Evolutionary conservation across 805 yeast genomes (phyloP), one percentile per base, ranked within the genome.

Genomic region (Wickerhamiella shivajii): DNA sequence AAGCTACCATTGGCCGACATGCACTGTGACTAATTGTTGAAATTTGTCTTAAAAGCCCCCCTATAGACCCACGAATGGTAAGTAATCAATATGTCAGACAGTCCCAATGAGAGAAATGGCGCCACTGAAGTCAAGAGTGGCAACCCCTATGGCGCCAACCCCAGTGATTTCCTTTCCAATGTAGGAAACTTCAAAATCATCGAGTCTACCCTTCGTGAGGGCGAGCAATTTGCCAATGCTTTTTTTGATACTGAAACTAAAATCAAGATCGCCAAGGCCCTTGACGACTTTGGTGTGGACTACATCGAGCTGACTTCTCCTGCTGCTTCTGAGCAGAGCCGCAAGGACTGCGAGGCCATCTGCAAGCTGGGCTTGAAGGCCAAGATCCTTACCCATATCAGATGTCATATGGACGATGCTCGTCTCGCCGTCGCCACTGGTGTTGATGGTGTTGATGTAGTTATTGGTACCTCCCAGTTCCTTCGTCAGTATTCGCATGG

Each of bases 351-450:
- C 67, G 97, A 90, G 64, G 96, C 97, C 39, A 87, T 87, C 48
- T 90, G 97, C 69, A 87, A 90, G 66, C 69, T 90, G 47, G 97
- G 97, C 8, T 72, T 87, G 57, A 83, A 79, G 63, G 87, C 96
- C 44, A 87, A 90, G 66, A 83, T 90, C 44, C 70, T 87, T 46
- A 87, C 98, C 31, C 97, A 87, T 59, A 90, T 90, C 47, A 74
- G 97, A 61, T 87, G 98, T 62, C 96, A 87, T 63, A 87, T 87
- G 96, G 97, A 87, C 59, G 98, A 90, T 52, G 98, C 97, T 37
- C 70, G 77, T 50, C 80, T 90, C 39, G 98, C 98, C 5, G 98
- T 87, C 30, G 90, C 81, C 53, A 87, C 97, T 24, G 97, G 98
- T 56, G 98, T 90, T 34, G 97, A 90, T 56, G 98, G 97, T 61